phyloP scores from a whole-genome alignment of 176 grass and related monocot genomes.

The Dendrocalamus sinicus region DNA sequence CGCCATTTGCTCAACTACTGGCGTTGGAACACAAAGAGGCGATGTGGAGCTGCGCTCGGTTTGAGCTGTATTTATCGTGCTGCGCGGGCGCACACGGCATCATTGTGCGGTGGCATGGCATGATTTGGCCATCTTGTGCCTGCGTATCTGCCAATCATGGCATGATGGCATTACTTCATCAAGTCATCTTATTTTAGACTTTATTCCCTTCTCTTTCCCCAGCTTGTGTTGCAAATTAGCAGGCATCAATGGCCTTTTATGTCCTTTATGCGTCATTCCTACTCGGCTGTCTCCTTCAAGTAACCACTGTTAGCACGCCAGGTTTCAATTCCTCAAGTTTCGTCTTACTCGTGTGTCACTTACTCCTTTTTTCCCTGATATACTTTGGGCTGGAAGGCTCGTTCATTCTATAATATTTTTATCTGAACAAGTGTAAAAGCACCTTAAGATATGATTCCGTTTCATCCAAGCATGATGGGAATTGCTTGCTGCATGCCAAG shows the following conservation, averaged over 20 bases:
- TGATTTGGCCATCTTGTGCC: background rate
- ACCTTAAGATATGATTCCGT: too few species aligned
- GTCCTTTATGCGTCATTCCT: background rate
- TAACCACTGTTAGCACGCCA: background rate
- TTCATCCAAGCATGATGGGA: too few species aligned
- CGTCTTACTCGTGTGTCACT: background rate
- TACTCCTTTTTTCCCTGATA: background rate
- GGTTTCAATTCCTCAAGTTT: background rate
- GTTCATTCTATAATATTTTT: too few species aligned
- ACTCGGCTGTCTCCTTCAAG: background rate
- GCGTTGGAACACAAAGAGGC: too few species aligned
- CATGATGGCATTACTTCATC: background rate
- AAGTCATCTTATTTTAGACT: background rate
- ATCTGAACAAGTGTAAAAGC: too few species aligned
- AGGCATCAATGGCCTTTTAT: background rate
- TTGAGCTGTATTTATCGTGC: too few species aligned
- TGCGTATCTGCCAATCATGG: background rate
- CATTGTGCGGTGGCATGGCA: too few species aligned
- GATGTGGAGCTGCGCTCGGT: too few species aligned
- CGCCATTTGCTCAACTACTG: too few species aligned
- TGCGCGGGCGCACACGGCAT: too few species aligned
- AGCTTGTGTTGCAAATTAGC: background rate
- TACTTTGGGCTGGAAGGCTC: background rate
- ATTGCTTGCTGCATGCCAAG: too few species aligned
- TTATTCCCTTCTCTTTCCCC: background rate